Evolutionary conservation across 345 rosid species (phyloP).

Genomic region (Mercurialis annua): DNA sequence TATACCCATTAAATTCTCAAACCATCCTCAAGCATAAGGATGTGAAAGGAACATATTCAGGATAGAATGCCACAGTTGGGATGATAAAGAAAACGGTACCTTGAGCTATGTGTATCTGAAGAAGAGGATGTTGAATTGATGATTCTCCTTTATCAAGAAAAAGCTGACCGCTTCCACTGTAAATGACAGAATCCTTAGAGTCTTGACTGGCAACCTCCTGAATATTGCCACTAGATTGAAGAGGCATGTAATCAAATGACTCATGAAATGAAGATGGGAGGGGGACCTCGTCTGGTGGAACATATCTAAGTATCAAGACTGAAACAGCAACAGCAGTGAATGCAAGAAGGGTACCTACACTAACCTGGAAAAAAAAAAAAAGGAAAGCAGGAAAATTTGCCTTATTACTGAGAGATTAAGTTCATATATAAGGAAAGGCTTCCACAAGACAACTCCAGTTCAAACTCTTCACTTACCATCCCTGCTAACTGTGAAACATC

Average conservation of each 20-base stretch:
- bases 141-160: constrained; percentile 26
- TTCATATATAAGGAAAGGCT: not conserved
- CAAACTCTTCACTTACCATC: constrained; percentile 43
- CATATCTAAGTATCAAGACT: constrained; percentile 59
- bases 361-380: constrained; percentile 43
- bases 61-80: not conserved
- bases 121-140: constrained; percentile 34
- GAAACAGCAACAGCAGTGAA: constrained; percentile 63
- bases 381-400: not conserved
- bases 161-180: constrained; percentile 23
- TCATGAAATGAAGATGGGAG: constrained; percentile 38
- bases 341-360: constrained; percentile 71
- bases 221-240: constrained; percentile 9
- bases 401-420: not conserved
- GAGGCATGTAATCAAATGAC: constrained; percentile 22
- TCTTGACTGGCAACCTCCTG: constrained; percentile 12
- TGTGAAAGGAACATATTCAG: not conserved
- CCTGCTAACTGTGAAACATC: constrained; percentile 66
- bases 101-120: constrained; percentile 31
- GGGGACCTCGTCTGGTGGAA: constrained; percentile 59
- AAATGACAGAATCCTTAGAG: constrained; percentile 15
- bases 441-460: not conserved
- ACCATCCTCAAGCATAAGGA: not conserved
- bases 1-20: not conserved
- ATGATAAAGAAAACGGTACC: constrained; percentile 30